These are phyloP conservation scores for Fusarium gaditjirri DNA, from an alignment of 2,329 filamentous ascomycete species.

Conservation along the genomic window DNA sequence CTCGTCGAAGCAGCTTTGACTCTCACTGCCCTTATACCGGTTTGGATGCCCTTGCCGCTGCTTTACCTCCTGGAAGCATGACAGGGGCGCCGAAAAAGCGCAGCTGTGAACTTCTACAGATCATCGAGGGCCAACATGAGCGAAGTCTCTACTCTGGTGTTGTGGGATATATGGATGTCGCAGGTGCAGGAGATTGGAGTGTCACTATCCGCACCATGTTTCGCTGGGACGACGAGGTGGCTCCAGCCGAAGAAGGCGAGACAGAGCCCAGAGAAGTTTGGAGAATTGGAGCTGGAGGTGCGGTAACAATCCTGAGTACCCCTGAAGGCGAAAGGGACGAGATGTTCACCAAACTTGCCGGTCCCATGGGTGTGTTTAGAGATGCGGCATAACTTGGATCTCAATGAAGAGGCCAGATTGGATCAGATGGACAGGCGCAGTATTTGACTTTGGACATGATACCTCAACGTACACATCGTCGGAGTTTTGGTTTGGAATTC, in stretches of 20 bases:
- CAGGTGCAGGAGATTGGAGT: constrained; percentile 88
- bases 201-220: constrained; percentile 90
- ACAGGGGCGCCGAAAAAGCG: constrained; percentile 95
- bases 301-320: constrained; percentile 86
- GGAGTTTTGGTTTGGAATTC: constrained; percentile 45
- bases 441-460: constrained; percentile 40
- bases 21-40: constrained; percentile 61
- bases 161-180: constrained; percentile 88
- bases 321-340: constrained; percentile 86
- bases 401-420: neutral
- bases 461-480: constrained; percentile 51
- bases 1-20: constrained; percentile 10
- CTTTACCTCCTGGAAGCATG: constrained; percentile 92
- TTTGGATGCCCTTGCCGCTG: constrained; percentile 79
- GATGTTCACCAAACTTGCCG: constrained; percentile 81
- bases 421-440: constrained; percentile 8
- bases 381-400: constrained; percentile 44
- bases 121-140: constrained; percentile 70
- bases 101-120: constrained; percentile 82
- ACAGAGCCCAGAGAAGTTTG: constrained; percentile 67
- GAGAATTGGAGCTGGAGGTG: constrained; percentile 90
- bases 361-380: constrained; percentile 63
- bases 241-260: constrained; percentile 44
- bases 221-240: constrained; percentile 71
- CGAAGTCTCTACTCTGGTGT: constrained; percentile 88